These are phyloP conservation scores for Gautieria morchelliformis DNA, from an alignment of 768 basidiomycete species.

Conservation along the genomic window DNA sequence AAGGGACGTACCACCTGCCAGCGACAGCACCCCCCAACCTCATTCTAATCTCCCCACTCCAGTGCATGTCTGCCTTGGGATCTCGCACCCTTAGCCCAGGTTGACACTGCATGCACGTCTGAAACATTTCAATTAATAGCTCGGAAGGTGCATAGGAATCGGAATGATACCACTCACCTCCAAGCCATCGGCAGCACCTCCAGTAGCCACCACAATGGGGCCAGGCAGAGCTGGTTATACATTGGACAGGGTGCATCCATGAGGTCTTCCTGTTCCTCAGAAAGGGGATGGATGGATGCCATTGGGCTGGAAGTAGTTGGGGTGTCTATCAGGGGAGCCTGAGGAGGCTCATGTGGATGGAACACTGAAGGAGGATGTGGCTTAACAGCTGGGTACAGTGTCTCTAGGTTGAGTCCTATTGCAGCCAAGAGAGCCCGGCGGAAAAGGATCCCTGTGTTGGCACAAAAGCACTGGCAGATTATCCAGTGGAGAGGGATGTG, in stretches of 20 bases:
- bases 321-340: too few species aligned
- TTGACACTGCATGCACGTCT: neutral
- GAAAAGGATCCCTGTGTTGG: conserved; percentile 34
- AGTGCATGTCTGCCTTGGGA: conserved; percentile 29
- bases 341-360: too few species aligned
- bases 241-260: conserved; percentile 41
- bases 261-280: conserved; percentile 57
- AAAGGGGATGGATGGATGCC: conserved; percentile 17
- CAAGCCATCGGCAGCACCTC: conserved; percentile 39
- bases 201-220: conserved; percentile 54
- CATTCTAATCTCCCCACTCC: conserved; percentile 30
- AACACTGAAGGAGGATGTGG: conserved; percentile 13
- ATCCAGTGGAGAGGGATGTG: conserved; percentile 60
- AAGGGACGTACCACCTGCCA: conserved; percentile 19
- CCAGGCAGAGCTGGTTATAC: conserved; percentile 48
- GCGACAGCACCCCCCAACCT: conserved; percentile 6
- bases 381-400: conserved; percentile 19
- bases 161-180: neutral
- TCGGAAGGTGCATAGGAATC: neutral
- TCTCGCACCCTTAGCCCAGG: conserved; percentile 1
- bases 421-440: conserved; percentile 19
- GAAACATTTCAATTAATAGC: neutral
- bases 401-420: conserved; percentile 22
- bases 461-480: conserved; percentile 41
- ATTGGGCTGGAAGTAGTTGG: too few species aligned